phyloP scores from a whole-genome alignment of 2,329 filamentous ascomycete species.

The Chrysoporthe deuterocubensis region DNA sequence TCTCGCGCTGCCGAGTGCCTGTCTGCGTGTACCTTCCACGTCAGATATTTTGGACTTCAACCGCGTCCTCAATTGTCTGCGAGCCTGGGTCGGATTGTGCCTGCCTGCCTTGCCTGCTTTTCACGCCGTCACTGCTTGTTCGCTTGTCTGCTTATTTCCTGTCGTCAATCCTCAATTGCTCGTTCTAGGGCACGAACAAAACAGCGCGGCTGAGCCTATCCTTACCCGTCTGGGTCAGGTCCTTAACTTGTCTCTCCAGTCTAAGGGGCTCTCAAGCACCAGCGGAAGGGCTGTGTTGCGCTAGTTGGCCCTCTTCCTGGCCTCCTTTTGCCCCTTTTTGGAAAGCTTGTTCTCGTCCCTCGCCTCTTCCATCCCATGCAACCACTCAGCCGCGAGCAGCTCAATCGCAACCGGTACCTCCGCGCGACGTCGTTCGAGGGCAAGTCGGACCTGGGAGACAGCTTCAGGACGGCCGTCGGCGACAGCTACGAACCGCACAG shows the following conservation, averaged over 20 bases:
- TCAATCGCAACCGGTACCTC: slow-evolving; percentile 15
- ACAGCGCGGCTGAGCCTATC: background rate
- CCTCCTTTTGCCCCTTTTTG: background rate
- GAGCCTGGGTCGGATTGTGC: background rate
- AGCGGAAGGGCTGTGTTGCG: background rate
- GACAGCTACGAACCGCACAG: background rate
- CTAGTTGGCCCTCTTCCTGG: background rate
- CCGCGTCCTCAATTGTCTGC: background rate
- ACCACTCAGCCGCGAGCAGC: slow-evolving; percentile 12
- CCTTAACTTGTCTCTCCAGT: background rate
- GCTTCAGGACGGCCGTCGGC: slow-evolving; percentile 13
- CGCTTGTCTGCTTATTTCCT: background rate
- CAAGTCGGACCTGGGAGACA: slow-evolving; percentile 14
- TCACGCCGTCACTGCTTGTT: background rate
- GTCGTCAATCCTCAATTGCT: background rate
- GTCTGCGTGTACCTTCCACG: background rate
- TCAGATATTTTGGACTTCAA: background rate
- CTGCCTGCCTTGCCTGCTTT: background rate
- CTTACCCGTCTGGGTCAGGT: background rate
- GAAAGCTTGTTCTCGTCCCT: background rate
- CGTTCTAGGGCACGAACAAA: background rate
- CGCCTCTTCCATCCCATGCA: background rate
- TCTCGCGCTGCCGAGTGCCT: no score
- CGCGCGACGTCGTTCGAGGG: slow-evolving; percentile 16
- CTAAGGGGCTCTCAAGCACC: background rate